A percentile compares a stretch with the other conserved stretches of the same genome.
Evolutionary conservation across 2,329 filamentous ascomycete species (phyloP).

Genomic region (Amauroascus niger): DNA sequence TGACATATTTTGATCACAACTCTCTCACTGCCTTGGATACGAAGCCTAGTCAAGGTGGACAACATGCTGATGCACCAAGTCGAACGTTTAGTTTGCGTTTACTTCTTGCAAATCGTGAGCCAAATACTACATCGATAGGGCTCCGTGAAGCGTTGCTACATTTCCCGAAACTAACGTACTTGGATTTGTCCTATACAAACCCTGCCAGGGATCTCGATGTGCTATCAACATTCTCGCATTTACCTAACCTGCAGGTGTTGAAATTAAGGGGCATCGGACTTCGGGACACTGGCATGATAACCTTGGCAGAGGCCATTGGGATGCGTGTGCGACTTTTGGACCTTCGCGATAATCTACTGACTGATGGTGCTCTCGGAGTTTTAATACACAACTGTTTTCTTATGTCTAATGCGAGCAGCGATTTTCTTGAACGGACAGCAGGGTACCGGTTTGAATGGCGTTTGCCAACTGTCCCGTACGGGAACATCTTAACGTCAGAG

Average conservation of each 20-base stretch:
- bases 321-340: constrained; percentile 48
- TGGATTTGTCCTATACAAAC: constrained; percentile 49
- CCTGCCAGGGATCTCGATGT: constrained; percentile 43
- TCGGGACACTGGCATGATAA: constrained; percentile 44
- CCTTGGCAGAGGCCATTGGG: constrained; percentile 45
- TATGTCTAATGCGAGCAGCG: constrained; percentile 11
- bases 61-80: not conserved
- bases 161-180: constrained; percentile 47
- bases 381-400: constrained; percentile 46
- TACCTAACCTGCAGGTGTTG: constrained; percentile 47
- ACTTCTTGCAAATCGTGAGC: constrained; percentile 47
- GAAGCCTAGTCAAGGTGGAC: constrained; percentile 12
- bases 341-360: constrained; percentile 48
- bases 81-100: constrained; percentile 42
- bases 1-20: constrained; percentile 55
- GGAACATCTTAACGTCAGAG: constrained; percentile 31
- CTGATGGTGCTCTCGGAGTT: constrained; percentile 45
- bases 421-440: constrained; percentile 20
- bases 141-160: constrained; percentile 44
- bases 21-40: constrained; percentile 43
- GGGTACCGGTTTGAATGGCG: constrained; percentile 16
- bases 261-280: constrained; percentile 48
- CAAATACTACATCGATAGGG: constrained; percentile 48
- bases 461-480: constrained; percentile 21
- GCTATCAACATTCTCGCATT: constrained; percentile 38